These are phyloP conservation scores for Vigna trinervia DNA, from an alignment of 306 rosid genomes.

Conservation along the genomic window DNA sequence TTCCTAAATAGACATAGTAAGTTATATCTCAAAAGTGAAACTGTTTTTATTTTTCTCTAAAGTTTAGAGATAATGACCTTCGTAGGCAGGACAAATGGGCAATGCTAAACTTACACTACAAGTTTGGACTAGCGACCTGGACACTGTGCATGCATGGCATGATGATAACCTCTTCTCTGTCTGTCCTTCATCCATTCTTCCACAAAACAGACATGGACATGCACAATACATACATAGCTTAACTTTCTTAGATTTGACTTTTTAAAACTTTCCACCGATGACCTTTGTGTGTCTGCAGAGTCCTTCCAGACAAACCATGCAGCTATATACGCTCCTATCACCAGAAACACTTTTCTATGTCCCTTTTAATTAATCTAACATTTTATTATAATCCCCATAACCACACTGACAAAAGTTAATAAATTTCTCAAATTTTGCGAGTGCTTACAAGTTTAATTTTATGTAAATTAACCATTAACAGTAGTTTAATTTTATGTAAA, in stretches of 20 bases:
- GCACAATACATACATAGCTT: neutral
- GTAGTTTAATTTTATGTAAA: neutral
- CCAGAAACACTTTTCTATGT: neutral
- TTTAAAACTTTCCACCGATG: slow-evolving; percentile 13
- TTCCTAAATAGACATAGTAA: neutral
- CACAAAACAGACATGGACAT: slow-evolving; percentile 26
- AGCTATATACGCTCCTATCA: slow-evolving; percentile 21
- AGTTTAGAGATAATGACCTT: slow-evolving; percentile 6
- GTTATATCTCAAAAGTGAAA: neutral
- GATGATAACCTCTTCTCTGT: slow-evolving; percentile 30
- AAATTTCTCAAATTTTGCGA: neutral
- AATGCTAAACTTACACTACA: slow-evolving; percentile 24
- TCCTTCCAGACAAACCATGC: slow-evolving; percentile 14
- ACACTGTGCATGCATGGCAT: slow-evolving; percentile 52
- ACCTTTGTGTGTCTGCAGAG: slow-evolving; percentile 21
- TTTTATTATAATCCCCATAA: neutral
- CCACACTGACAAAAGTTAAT: neutral
- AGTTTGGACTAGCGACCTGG: slow-evolving; percentile 31
- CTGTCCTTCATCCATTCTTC: slow-evolving; percentile 38
- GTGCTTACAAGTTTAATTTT: neutral
- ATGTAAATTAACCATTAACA: neutral
- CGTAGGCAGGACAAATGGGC: neutral
- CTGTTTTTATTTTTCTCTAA: neutral
- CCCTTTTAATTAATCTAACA: neutral
- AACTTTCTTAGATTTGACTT: slow-evolving; percentile 29